phyloP scores from a whole-genome alignment of 225 moss, liverwort and hornwort species.

The Pseudisothecium myosuroides region DNA sequence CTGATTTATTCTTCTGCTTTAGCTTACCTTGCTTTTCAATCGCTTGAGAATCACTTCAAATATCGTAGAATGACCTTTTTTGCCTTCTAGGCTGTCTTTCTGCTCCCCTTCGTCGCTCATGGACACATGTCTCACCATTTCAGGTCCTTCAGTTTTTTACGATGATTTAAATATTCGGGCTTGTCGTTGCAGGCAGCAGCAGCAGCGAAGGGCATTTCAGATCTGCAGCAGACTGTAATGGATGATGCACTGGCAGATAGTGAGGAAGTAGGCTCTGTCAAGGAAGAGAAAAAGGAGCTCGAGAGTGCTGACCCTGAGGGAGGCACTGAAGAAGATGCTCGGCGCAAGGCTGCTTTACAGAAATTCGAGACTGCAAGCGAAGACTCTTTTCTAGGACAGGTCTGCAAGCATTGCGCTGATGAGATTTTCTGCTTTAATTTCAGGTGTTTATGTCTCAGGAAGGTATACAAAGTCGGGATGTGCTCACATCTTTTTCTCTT shows the following conservation, averaged over 20 bases:
- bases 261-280: slow-evolving; percentile 4
- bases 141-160: background rate
- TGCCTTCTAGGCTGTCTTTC: background rate
- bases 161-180: background rate
- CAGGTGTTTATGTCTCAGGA: background rate
- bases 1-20: background rate
- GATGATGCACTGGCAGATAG: slow-evolving; percentile 35
- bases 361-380: slow-evolving; percentile 86
- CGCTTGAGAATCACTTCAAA: background rate
- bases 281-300: slow-evolving; percentile 39
- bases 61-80: background rate
- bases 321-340: slow-evolving; percentile 48
- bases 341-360: slow-evolving; percentile 62
- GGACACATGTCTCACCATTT: background rate
- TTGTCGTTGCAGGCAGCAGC: slow-evolving; percentile 53
- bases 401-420: background rate
- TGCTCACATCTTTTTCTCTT: background rate
- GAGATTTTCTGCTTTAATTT: background rate
- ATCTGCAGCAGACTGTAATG: slow-evolving; percentile 60
- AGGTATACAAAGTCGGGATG: background rate
- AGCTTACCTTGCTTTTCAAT: background rate
- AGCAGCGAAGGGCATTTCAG: slow-evolving; percentile 87
- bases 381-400: slow-evolving; percentile 90
- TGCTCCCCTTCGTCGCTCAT: background rate
- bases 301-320: slow-evolving; percentile 17